Base-by-base conservation (phyloP, 2,329 filamentous ascomycete genomes). In the Zasmidium angulare region DNA sequence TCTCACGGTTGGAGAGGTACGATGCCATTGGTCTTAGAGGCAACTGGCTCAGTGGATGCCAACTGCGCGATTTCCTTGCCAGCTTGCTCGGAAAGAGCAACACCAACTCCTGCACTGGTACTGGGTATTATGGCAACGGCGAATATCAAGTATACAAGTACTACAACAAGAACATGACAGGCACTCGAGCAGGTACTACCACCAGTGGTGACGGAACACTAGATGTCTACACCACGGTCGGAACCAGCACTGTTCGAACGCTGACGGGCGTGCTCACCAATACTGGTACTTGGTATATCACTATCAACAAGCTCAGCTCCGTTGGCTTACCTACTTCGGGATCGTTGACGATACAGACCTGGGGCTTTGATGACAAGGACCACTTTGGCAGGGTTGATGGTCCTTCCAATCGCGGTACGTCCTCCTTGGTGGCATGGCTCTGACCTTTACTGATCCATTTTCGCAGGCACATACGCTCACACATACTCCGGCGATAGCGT, bases 121-220 rank as follows among this genome's bases (percentile, higher is more conserved):
- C 60, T 1, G 73, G 70, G 0, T 81, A 80, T 61, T 74, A 59
- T 24, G 69, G 77, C 1, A 76, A 72, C 36, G 75, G 75, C 1
- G 77, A 79, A 22, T 81, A 71, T 63, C 76, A 79, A 50, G 73
- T 81, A 11, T 81, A 81, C 67, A 76, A 77, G 55, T 81, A 80
- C 68, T 82, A 81, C 65, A 71, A 74, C 48, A 63, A 69, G 2
- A 76, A 76, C 47, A 80, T 81, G 78, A 77, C 74, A 0, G 79
- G 79, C 2, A 53, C 71, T 14, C 73, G 78, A 17, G 71, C 76
- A 3, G 70, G 68, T 0, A 78, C 77, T 1, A 67, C 69, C 0
- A 70, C 68, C 0, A 74, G 76, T 0, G 60, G 63, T 3, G 77
- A 79, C 55, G 61, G 67, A 1, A 62, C 66, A 2, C 68, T 78